These are phyloP conservation scores for Diaporthe batatas DNA, from an alignment of 2,329 filamentous ascomycete species.

Conservation along the genomic window DNA sequence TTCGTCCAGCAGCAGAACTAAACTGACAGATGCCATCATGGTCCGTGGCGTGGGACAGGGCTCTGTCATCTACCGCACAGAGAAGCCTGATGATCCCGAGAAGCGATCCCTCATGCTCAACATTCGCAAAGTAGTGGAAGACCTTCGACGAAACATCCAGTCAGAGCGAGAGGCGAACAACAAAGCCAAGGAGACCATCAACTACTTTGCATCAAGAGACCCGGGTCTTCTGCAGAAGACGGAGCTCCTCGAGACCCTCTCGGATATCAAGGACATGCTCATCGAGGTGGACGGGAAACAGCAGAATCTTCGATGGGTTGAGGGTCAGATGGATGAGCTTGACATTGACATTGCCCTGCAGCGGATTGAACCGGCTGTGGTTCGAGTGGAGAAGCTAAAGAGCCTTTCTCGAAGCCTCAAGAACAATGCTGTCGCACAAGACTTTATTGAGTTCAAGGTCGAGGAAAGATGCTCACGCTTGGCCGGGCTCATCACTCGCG, in stretches of 20 bases:
- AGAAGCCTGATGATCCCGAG: slow-evolving; percentile 82
- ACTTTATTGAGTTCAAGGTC: slow-evolving; percentile 92
- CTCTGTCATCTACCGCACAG: slow-evolving; percentile 93
- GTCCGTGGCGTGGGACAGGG: slow-evolving; percentile 87
- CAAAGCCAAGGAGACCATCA: slow-evolving; percentile 85
- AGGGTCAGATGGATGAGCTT: slow-evolving; percentile 93
- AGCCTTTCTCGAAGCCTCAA: slow-evolving; percentile 83
- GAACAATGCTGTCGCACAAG: slow-evolving; percentile 87
- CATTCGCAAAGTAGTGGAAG: slow-evolving; percentile 92
- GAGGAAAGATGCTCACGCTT: slow-evolving; percentile 86
- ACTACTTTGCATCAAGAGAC: slow-evolving; percentile 85
- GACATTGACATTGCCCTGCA: slow-evolving; percentile 97
- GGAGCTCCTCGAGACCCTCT: slow-evolving; percentile 82
- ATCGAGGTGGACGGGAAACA: slow-evolving; percentile 98
- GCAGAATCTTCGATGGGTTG: slow-evolving; percentile 95
- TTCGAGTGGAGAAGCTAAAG: slow-evolving; percentile 86
- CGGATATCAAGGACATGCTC: slow-evolving; percentile 85
- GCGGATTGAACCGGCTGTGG: slow-evolving; percentile 86
- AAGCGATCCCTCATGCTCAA: slow-evolving; percentile 87
- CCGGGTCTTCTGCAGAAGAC: slow-evolving; percentile 82
- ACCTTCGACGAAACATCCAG: slow-evolving; percentile 86
- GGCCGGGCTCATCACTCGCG: slow-evolving; percentile 80
- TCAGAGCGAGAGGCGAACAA: slow-evolving; percentile 90
- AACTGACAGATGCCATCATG: slow-evolving; percentile 88
- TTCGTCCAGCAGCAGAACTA: slow-evolving; percentile 68